A percentile compares a stretch with the other conserved stretches of the same genome.
These are phyloP conservation scores for Linnemannia exigua DNA, from an alignment of 192 early-diverging fungal genomes.

Conservation along the genomic window DNA sequence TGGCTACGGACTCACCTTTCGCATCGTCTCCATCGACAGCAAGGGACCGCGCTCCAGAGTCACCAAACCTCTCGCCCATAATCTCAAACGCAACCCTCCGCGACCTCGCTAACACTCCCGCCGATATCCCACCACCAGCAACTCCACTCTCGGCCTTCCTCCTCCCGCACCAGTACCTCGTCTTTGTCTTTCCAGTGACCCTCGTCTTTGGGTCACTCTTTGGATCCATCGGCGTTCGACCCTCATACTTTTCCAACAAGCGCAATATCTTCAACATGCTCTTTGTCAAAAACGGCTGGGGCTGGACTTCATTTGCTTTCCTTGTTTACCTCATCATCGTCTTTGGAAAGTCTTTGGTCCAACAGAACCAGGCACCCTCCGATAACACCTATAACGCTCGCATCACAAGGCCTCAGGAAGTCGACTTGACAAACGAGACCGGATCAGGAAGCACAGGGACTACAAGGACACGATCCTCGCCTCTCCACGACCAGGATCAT, in stretches of 20 bases:
- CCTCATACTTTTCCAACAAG: constrained; percentile 74
- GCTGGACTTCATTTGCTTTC: constrained; percentile 84
- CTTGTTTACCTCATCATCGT: constrained; percentile 62
- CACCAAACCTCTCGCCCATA: constrained; percentile 15
- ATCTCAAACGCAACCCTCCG: constrained; percentile 11
- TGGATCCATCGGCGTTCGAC: constrained; percentile 17
- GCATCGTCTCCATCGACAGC: background rate
- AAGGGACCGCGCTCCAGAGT: constrained; percentile 19
- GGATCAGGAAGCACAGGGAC: background rate
- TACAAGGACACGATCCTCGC: constrained; percentile 1
- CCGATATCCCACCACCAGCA: background rate
- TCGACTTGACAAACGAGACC: background rate
- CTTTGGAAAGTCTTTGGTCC: constrained; percentile 34
- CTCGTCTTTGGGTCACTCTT: constrained; percentile 36
- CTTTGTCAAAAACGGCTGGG: constrained; percentile 91
- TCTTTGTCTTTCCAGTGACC: constrained; percentile 38
- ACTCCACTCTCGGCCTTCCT: constrained; percentile 8
- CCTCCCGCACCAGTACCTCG: constrained; percentile 36
- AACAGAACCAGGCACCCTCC: constrained; percentile 14
- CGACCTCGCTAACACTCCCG: background rate
- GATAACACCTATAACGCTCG: background rate
- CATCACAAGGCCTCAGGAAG: constrained; percentile 1
- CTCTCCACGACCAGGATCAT: background rate
- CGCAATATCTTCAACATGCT: constrained; percentile 81
- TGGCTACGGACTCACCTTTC: background rate